Conservation (phyloP, 306 rosid species). For the Fragaria nilgerrensis region DNA sequence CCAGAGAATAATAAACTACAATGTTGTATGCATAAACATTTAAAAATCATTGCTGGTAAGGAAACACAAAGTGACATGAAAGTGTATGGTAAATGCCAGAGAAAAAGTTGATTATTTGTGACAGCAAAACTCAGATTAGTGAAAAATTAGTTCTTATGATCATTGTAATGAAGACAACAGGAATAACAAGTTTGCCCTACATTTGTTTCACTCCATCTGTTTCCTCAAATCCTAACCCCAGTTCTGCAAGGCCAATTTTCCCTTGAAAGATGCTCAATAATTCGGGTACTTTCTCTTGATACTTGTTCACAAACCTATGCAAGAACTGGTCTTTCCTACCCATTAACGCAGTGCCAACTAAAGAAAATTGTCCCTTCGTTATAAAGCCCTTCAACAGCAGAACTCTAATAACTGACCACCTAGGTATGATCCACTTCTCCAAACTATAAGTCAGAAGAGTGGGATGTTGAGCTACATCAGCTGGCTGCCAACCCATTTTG, state of each 20-base stretch:
- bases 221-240: background rate
- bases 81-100: background rate
- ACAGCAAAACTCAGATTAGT: background rate
- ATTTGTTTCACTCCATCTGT: background rate
- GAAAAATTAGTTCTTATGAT: background rate
- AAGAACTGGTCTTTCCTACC: background rate
- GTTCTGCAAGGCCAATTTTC: background rate
- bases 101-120: background rate
- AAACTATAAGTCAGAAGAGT: background rate
- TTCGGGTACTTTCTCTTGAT: background rate
- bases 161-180: background rate
- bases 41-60: background rate
- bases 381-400: background rate
- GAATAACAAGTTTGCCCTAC: background rate
- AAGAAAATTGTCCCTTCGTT: background rate
- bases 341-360: background rate
- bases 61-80: background rate
- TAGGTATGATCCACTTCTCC: background rate
- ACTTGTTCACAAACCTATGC: background rate
- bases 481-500: background rate
- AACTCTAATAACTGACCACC: background rate
- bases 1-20: background rate
- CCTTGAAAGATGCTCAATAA: constrained; percentile 2
- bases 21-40: background rate
- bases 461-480: background rate